Evolutionary conservation across 2,329 filamentous ascomycete species (phyloP).

Genomic region (Colletotrichum cordylinicola): DNA sequence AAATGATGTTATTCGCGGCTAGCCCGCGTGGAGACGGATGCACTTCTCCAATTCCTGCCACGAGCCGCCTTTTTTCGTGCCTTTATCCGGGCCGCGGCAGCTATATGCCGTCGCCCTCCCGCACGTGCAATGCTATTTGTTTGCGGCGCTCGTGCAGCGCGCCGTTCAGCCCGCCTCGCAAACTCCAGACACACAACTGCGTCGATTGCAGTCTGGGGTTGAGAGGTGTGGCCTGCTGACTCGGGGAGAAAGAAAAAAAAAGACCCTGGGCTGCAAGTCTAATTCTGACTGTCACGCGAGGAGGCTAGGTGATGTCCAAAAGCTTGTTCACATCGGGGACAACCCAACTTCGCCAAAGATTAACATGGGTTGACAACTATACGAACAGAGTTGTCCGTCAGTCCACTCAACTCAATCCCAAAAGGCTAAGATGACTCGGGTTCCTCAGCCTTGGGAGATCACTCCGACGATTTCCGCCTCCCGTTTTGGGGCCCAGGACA

Average conservation of each 20-base stretch:
- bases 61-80: background rate
- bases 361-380: background rate
- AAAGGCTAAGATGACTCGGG: background rate
- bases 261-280: background rate
- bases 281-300: background rate
- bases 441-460: background rate
- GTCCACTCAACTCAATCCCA: background rate
- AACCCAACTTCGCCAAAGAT: background rate
- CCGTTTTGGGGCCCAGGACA: background rate
- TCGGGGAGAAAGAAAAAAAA: background rate
- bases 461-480: background rate
- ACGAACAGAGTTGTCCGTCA: background rate
- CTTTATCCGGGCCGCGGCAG: background rate
- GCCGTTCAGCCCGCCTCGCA: background rate
- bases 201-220: background rate
- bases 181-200: background rate
- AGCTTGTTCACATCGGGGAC: constrained; percentile 1
- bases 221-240: background rate
- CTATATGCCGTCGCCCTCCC: background rate
- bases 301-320: background rate
- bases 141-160: constrained; percentile 6
- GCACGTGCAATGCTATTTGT: background rate
- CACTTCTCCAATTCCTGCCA: background rate
- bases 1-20: background rate
- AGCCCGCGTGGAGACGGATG: background rate